phyloP scores from a whole-genome alignment of 2,329 filamentous ascomycete genomes.

The Aspergillus sp. region DNA sequence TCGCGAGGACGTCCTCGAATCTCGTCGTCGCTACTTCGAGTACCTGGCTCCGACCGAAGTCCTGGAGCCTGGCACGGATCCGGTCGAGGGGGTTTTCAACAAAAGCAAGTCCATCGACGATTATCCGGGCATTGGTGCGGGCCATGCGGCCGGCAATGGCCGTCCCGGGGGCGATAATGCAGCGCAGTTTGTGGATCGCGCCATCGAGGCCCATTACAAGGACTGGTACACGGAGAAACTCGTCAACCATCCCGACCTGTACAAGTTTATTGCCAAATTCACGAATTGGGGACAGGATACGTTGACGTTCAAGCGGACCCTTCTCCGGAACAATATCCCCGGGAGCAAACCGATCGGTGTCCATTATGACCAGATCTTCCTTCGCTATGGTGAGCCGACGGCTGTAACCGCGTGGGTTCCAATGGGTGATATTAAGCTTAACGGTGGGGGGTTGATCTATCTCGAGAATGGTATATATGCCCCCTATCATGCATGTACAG shows the following conservation, averaged over 20 bases:
- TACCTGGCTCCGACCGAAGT: conserved; percentile 56
- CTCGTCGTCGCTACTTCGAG: conserved; percentile 53
- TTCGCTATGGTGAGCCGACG: conserved; percentile 54
- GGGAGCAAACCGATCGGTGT: conserved; percentile 58
- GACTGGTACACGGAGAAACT: conserved; percentile 55
- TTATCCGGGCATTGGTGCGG: conserved; percentile 56
- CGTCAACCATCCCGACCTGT: conserved; percentile 52
- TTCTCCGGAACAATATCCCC: conserved; percentile 57
- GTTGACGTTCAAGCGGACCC: conserved; percentile 46
- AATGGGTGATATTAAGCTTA: conserved; percentile 52
- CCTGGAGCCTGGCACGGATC: conserved; percentile 51
- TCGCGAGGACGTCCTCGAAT: conserved; percentile 50
- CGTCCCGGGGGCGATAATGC: conserved; percentile 46
- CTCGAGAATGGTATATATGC: conserved; percentile 44
- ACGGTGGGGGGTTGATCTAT: conserved; percentile 60
- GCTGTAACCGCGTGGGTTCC: conserved; percentile 58
- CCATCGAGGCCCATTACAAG: conserved; percentile 53
- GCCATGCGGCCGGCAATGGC: conserved; percentile 44
- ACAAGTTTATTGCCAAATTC: conserved; percentile 50
- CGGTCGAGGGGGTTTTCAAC: conserved; percentile 56
- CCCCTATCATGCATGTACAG: background rate
- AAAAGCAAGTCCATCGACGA: conserved; percentile 38
- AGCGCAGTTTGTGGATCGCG: conserved; percentile 48
- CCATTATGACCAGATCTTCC: conserved; percentile 60
- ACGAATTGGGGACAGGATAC: conserved; percentile 55